Conservation (phyloP, 1,139 yeast species). For the Suhomyces yuchorum region DNA sequence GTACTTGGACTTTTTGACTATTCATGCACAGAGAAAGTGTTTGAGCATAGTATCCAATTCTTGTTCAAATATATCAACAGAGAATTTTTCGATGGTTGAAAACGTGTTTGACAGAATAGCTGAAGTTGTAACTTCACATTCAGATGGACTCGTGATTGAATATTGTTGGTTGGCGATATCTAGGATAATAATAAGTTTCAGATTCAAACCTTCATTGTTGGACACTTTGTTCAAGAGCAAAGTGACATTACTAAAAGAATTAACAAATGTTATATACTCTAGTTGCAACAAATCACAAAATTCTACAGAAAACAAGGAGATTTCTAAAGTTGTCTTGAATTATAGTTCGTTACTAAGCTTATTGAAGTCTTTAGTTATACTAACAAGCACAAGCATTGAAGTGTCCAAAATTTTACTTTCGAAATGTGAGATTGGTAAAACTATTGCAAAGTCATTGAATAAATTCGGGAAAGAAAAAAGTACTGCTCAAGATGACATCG, state of each 20-base stretch:
- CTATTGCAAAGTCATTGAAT: conserved; percentile 49
- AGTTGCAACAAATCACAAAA: conserved; percentile 34
- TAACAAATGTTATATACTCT: conserved; percentile 29
- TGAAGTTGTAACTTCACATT: conserved; percentile 57
- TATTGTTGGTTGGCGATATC: conserved; percentile 70
- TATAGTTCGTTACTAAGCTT: conserved; percentile 41
- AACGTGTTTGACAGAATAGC: conserved; percentile 66
- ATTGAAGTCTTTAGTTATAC: conserved; percentile 43
- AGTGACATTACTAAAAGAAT: conserved; percentile 28
- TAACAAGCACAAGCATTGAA: conserved; percentile 41
- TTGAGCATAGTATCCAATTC: conserved; percentile 77
- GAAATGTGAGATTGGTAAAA: conserved; percentile 43
- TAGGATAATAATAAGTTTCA: conserved; percentile 58
- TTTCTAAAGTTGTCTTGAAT: conserved; percentile 27
- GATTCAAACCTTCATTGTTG: conserved; percentile 44
- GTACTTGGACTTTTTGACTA: conserved; percentile 84
- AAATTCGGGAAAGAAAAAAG: conserved; percentile 29
- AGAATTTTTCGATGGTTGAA: conserved; percentile 50
- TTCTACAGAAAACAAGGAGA: conserved; percentile 15
- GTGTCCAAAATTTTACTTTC: conserved; percentile 43
- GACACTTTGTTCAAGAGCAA: conserved; percentile 46
- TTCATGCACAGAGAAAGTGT: conserved; percentile 87
- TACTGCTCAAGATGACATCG: not conserved
- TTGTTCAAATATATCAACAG: conserved; percentile 51
- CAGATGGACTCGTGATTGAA: conserved; percentile 68